Evolutionary conservation across 768 basidiomycete species (phyloP), one percentile per base, ranked within the genome.

Genomic region (Rhodotorula kratochvilovae): DNA sequence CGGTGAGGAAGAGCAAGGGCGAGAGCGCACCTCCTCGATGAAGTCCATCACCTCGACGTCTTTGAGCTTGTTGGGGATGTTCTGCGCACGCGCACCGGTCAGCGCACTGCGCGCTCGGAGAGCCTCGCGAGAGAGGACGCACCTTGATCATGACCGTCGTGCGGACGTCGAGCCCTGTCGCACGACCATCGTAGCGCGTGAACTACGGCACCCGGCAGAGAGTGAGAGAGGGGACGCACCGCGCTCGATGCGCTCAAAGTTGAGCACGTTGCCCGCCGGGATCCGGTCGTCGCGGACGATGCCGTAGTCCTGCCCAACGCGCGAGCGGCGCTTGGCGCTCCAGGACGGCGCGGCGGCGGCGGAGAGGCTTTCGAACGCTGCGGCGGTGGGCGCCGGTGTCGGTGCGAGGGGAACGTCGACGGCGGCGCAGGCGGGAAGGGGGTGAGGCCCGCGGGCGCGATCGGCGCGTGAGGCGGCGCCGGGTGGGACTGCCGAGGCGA

Each of bases 61-160:
- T 35, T 64, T 67, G 58, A 79, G 72, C 67, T 92, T 92, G 81
- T 93, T 94, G 5, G 92, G 92, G 56, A 94, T 90, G 77, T 94
- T 94, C 81, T 92, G 91, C 72, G 90, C 87, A 89, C 91, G 91
- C 59, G 21, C 31, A 33, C 35, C 3, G 16, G 57, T 48, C 27
- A 42, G 54, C 3, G 50, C n/a, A 2, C 10, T 19, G 4, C 19
- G 33, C 1, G 27, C 27, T 48, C 25, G n/a, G 36, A 54, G 35
- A 63, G 31, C 36, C 31, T 13, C 7, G 17, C 29, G 45, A 23
- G 51, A 36, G 54, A 1, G 23, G 53, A 39, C 48, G 31, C 29
- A 60, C 70, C 57, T 72, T 70, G 69, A 69, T 64, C 71, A 72
- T 70, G 33, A 74, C 27, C 27, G 68, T 74, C 53, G 76, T 77